phyloP scores from a whole-genome alignment of 2,329 filamentous ascomycete species.

The Chaetomiaceae sp. region DNA sequence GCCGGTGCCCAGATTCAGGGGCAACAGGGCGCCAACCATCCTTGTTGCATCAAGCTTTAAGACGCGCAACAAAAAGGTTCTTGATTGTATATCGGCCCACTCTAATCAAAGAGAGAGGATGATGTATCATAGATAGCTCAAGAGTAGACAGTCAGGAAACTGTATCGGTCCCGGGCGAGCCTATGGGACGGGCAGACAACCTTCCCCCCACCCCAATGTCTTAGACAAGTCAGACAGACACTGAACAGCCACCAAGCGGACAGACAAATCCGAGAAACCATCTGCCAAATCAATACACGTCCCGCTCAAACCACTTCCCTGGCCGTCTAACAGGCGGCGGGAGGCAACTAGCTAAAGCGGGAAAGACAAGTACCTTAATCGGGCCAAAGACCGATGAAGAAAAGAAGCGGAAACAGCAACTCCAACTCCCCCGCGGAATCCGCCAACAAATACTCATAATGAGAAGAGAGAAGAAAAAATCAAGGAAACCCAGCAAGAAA shows the following conservation, averaged over 20 bases:
- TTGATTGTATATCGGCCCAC: neutral
- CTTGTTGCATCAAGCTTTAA: neutral
- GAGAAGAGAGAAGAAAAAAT: too few species aligned
- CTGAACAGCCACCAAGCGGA: neutral
- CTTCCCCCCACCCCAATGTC: too few species aligned
- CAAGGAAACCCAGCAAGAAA: neutral
- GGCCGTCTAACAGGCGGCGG: too few species aligned
- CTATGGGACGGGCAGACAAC: neutral
- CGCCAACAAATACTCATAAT: too few species aligned
- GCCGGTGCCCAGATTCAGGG: too few species aligned
- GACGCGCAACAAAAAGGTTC: neutral
- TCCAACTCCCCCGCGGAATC: slow-evolving; percentile 2
- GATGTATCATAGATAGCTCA: neutral
- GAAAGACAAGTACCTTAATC: too few species aligned
- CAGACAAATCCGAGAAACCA: neutral
- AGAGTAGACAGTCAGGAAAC: neutral
- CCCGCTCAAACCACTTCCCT: too few species aligned
- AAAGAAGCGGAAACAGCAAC: neutral
- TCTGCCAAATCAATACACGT: neutral
- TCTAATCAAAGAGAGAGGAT: neutral
- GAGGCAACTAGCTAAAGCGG: too few species aligned
- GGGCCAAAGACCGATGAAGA: too few species aligned
- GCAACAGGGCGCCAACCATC: too few species aligned
- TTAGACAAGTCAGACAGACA: neutral
- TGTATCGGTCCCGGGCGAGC: neutral